Evolutionary conservation across 495 filamentous ascomycete species (phyloP).

Genomic region (Aspergillus panamensis): DNA sequence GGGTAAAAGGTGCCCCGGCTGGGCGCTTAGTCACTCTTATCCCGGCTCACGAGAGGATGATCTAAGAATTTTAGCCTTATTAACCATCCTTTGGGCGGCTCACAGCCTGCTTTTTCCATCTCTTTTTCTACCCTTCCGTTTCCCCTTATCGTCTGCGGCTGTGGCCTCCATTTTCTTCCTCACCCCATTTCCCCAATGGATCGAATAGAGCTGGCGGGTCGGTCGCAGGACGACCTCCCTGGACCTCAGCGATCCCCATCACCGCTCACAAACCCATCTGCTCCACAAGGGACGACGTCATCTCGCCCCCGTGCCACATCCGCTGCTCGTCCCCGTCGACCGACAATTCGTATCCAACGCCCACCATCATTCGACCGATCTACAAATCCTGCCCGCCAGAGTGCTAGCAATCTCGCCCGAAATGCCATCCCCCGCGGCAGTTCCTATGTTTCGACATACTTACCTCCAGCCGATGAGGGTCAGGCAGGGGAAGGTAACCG

Average conservation of each 20-base stretch:
- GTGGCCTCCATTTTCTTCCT: background rate
- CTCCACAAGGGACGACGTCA: constrained; percentile 20
- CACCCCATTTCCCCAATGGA: constrained; percentile 33
- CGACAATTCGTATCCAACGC: constrained; percentile 41
- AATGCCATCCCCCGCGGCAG: constrained; percentile 13
- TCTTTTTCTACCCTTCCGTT: constrained; percentile 1
- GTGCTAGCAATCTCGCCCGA: constrained; percentile 6
- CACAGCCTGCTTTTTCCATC: background rate
- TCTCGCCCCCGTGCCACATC: constrained; percentile 14
- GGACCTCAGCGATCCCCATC: constrained; percentile 13
- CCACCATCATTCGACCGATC: constrained; percentile 28
- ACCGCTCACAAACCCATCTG: constrained; percentile 1
- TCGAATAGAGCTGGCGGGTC: constrained; percentile 40
- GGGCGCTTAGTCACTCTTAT: too few species aligned
- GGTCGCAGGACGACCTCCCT: constrained; percentile 17
- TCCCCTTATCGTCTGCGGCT: background rate
- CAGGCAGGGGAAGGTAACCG: constrained; percentile 33
- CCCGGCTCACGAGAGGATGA: too few species aligned
- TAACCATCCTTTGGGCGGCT: constrained; percentile 1
- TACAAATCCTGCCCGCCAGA: constrained; percentile 8
- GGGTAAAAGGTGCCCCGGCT: too few species aligned
- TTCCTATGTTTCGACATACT: background rate
- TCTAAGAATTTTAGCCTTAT: background rate
- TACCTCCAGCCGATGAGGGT: constrained; percentile 26
- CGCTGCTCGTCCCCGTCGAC: constrained; percentile 33